Conservation (phyloP, 495 filamentous ascomycete genomes). For the Neurospora sp. region DNA sequence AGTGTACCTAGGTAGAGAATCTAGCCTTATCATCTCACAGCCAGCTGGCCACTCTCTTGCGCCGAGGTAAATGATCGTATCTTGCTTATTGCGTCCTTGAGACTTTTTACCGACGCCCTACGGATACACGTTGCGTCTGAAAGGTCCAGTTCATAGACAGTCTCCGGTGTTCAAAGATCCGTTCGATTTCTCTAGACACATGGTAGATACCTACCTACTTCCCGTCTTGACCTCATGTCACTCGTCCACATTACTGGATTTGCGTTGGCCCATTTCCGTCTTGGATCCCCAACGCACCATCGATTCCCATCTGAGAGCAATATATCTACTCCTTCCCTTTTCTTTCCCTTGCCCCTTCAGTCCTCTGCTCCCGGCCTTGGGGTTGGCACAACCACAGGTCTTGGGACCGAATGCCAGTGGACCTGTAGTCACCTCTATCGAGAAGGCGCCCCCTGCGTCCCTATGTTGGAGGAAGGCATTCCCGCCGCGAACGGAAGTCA, state of each 20-base stretch:
- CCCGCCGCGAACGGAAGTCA: too few species aligned
- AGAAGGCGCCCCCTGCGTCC: too few species aligned
- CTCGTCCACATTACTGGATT: not conserved
- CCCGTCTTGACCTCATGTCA: not conserved
- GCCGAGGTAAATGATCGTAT: not conserved
- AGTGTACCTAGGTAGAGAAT: not conserved
- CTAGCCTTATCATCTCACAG: not conserved
- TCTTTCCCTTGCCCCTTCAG: not conserved
- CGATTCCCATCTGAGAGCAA: not conserved
- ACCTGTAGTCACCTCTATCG: not conserved
- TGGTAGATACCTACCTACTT: not conserved
- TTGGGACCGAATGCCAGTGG: not conserved
- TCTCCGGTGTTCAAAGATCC: not conserved
- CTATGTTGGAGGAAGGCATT: too few species aligned
- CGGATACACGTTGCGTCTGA: not conserved
- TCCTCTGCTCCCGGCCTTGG: not conserved
- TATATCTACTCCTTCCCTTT: not conserved
- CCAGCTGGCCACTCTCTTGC: not conserved
- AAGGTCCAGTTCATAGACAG: not conserved
- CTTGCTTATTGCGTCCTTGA: not conserved
- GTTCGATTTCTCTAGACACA: not conserved
- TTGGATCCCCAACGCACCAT: not conserved
- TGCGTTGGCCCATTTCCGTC: not conserved
- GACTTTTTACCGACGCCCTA: not conserved
- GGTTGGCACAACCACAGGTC: not conserved